Conservation (phyloP, 257 asterid genomes). For the Coffea canephora region DNA sequence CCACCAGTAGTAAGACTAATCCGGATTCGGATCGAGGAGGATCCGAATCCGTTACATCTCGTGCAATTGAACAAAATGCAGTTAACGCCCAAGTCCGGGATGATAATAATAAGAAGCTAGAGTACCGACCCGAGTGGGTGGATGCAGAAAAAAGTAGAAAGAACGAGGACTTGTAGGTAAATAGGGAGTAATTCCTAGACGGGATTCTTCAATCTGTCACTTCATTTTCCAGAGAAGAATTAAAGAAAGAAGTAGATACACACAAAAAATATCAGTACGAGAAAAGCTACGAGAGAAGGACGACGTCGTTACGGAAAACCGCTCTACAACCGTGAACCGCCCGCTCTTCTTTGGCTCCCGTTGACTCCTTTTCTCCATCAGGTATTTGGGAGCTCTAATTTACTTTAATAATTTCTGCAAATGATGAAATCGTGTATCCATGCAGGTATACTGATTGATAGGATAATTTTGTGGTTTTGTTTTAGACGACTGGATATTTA, state of each 20-base stretch:
- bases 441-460: not conserved
- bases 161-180: slow-evolving; percentile 2
- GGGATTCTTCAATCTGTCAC: slow-evolving; percentile 2
- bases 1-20: too few species aligned
- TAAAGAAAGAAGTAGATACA: slow-evolving; percentile 4
- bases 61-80: too few species aligned
- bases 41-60: too few species aligned
- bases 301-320: slow-evolving; percentile 13
- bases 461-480: not conserved
- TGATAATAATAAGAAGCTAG: too few species aligned
- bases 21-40: too few species aligned
- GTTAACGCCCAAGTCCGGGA: too few species aligned
- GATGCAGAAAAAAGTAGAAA: not conserved
- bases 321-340: slow-evolving; percentile 6
- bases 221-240: not conserved
- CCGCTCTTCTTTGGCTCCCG: slow-evolving; percentile 1
- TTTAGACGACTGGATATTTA: not conserved
- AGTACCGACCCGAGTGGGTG: not conserved
- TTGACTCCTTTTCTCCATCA: slow-evolving; percentile 13
- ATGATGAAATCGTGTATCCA: not conserved
- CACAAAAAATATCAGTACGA: not conserved
- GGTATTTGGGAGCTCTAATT: slow-evolving; percentile 9
- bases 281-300: not conserved
- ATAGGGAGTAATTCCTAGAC: not conserved
- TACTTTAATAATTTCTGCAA: not conserved